Percentiles rank a stretch among this genome's conserved stretches.
Evolutionary conservation across 768 basidiomycete species (phyloP).

Genomic region (Ramaria rubella): DNA sequence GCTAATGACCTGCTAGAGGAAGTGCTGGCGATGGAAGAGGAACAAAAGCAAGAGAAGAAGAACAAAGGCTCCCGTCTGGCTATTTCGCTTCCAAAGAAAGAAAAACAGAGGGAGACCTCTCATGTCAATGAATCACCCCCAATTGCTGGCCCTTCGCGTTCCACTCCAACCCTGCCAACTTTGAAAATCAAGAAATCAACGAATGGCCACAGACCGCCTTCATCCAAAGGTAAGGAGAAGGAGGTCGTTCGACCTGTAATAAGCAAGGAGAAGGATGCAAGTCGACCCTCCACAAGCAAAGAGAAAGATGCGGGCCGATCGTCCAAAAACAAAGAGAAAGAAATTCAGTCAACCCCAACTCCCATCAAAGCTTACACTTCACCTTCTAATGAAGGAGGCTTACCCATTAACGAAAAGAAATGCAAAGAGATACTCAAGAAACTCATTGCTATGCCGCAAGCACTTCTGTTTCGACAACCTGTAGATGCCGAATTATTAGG

Average conservation of each 20-base stretch:
- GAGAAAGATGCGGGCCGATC: conserved; percentile 36
- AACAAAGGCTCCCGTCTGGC: conserved; percentile 1
- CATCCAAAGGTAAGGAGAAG: conserved; percentile 15
- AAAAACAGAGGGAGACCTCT: neutral
- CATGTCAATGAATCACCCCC: neutral
- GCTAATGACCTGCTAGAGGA: conserved; percentile 76
- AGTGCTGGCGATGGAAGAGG: conserved; percentile 66
- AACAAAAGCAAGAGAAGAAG: conserved; percentile 23
- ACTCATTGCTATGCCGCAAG: conserved; percentile 57
- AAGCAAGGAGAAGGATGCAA: conserved; percentile 14
- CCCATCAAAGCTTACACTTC: conserved; percentile 12
- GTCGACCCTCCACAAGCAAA: conserved; percentile 61
- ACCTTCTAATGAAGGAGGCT: conserved; percentile 15
- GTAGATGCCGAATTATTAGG: conserved; percentile 81
- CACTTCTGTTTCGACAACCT: conserved; percentile 67
- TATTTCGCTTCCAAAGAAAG: conserved; percentile 3
- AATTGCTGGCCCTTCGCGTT: conserved; percentile 2
- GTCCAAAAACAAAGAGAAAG: conserved; percentile 15
- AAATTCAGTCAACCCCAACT: conserved; percentile 26
- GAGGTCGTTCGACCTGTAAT: conserved; percentile 17
- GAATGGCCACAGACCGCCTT: conserved; percentile 1
- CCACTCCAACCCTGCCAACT: neutral
- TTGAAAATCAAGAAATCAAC: neutral
- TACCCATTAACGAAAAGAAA: conserved; percentile 75
- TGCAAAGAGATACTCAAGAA: conserved; percentile 63